phyloP scores from a whole-genome alignment of 495 filamentous ascomycete species.

The Extremus antarcticus region DNA sequence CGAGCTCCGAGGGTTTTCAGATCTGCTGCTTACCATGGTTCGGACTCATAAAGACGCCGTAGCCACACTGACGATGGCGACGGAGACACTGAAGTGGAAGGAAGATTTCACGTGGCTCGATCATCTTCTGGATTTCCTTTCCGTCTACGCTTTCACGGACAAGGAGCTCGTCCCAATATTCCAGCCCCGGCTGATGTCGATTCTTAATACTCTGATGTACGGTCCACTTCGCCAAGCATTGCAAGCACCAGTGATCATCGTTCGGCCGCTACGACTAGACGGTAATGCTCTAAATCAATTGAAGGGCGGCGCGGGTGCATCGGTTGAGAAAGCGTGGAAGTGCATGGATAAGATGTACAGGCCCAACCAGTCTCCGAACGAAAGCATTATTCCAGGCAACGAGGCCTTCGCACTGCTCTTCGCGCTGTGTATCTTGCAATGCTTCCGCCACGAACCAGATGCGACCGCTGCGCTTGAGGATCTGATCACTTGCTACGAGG shows the following conservation, averaged over 20 bases:
- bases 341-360: neutral
- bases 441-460: conserved; percentile 82
- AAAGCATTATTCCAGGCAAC: too few relatives aligned
- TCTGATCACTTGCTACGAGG: conserved; percentile 58
- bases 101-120: neutral
- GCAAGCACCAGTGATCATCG: neutral
- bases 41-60: conserved; percentile 13
- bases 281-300: neutral
- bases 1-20: conserved; percentile 40
- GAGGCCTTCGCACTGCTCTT: conserved; percentile 70
- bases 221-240: conserved; percentile 1
- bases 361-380: too few relatives aligned
- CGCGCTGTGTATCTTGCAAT: conserved; percentile 72
- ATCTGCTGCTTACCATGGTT: conserved; percentile 41
- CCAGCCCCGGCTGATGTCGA: conserved; percentile 7
- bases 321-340: conserved; percentile 18
- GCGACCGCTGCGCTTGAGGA: conserved; percentile 66
- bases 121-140: neutral
- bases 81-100: neutral
- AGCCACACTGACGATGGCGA: neutral
- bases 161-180: neutral
- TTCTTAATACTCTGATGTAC: neutral
- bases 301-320: conserved; percentile 16
- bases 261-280: neutral
- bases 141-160: neutral